A percentile compares a stretch with the other conserved stretches of the same genome.
These are phyloP conservation scores for Mycena olivaceomarginata DNA, from an alignment of 768 basidiomycete genomes.

Conservation along the genomic window DNA sequence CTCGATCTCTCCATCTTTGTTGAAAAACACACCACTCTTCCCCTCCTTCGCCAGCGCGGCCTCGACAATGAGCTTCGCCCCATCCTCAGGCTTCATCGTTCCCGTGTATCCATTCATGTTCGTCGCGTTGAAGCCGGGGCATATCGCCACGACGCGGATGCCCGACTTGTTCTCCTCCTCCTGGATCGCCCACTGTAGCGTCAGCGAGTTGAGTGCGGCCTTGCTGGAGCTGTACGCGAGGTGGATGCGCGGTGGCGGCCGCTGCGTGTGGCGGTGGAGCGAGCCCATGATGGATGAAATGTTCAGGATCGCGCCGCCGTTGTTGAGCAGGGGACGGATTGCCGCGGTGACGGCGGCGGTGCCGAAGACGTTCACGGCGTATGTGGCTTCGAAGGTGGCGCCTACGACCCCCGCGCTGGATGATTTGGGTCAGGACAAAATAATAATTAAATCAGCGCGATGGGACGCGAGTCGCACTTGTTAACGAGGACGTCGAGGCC, in stretches of 20 bases:
- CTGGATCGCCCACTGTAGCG: slow-evolving; percentile 26
- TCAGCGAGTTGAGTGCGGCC: slow-evolving; percentile 31
- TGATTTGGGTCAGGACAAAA: too few species aligned
- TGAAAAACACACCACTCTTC: slow-evolving; percentile 7
- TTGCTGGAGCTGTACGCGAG: slow-evolving; percentile 28
- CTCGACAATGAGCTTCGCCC: slow-evolving; percentile 26
- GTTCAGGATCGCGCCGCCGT: too few species aligned
- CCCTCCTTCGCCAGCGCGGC: not conserved
- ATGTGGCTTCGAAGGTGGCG: too few species aligned
- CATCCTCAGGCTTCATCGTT: slow-evolving; percentile 14
- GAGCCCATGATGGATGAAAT: too few species aligned
- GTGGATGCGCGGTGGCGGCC: not conserved
- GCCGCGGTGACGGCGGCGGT: too few species aligned
- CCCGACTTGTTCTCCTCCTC: not conserved
- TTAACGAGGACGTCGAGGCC: too few species aligned
- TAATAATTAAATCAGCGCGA: too few species aligned
- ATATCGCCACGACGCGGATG: not conserved
- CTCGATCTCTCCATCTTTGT: slow-evolving; percentile 20
- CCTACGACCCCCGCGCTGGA: too few species aligned
- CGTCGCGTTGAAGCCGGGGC: not conserved
- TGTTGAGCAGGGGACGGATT: too few species aligned
- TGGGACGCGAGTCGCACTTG: too few species aligned
- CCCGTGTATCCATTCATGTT: not conserved
- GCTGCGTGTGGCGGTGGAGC: not conserved
- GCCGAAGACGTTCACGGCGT: too few species aligned